phyloP scores from a whole-genome alignment of 2,329 filamentous ascomycete species.

The Aspergillus pseudonomiae region DNA sequence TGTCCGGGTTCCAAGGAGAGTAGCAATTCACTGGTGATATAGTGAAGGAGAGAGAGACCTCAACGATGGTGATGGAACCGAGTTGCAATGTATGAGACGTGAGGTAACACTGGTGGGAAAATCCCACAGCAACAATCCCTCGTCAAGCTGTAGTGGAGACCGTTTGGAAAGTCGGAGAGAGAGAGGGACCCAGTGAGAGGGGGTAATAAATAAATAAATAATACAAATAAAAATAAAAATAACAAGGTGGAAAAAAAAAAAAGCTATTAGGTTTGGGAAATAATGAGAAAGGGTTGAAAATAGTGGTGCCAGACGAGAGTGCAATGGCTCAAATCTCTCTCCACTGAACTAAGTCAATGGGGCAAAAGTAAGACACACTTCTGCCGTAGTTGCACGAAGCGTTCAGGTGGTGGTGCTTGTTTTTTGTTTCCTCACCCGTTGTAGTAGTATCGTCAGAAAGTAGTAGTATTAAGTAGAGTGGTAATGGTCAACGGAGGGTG shows the following conservation, averaged over 20 bases:
- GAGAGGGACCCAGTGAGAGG: slow-evolving; percentile 5
- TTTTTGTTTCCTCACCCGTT: slow-evolving; percentile 1
- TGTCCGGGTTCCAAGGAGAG: background rate
- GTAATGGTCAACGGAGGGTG: slow-evolving; percentile 9
- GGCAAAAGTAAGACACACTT: slow-evolving; percentile 3
- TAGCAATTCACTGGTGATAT: slow-evolving; percentile 2
- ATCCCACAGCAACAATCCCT: slow-evolving; percentile 10
- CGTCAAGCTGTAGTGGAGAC: slow-evolving; percentile 18
- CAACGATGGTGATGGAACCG: slow-evolving; percentile 16
- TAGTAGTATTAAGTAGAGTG: slow-evolving; percentile 5
- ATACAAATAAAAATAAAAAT: slow-evolving; percentile 9
- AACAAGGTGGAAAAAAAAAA: slow-evolving; percentile 15
- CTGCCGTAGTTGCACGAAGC: slow-evolving; percentile 5
- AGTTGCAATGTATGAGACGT: slow-evolving; percentile 23
- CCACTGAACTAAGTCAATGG: slow-evolving; percentile 2
- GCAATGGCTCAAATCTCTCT: background rate
- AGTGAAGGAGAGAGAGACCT: background rate
- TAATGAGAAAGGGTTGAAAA: background rate
- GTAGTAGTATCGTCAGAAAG: slow-evolving; percentile 8
- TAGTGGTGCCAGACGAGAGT: background rate
- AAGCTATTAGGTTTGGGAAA: background rate
- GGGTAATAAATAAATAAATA: slow-evolving; percentile 13
- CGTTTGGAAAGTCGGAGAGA: background rate
- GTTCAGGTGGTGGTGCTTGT: slow-evolving; percentile 4
- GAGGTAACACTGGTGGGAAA: slow-evolving; percentile 25